Evolutionary conservation across 352 stramenopile genomes (phyloP), one percentile per base, ranked within the genome.

Genomic region (Phytophthora pluvialis): DNA sequence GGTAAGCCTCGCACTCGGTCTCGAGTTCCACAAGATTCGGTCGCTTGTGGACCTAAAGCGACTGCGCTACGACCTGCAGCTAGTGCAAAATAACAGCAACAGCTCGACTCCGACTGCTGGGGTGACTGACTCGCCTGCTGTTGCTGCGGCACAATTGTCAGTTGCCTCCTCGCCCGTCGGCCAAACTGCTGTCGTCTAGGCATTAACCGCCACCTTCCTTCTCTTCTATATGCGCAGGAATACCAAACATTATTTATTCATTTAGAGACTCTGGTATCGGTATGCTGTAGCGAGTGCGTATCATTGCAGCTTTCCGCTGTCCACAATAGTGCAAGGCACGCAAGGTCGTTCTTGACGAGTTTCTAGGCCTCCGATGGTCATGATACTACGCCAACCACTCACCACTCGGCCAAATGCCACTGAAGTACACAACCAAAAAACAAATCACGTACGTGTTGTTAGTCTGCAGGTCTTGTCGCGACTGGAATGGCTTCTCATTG

Each of bases 341-440:
- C 67, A 78, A n/a, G 86, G 84, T 21, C 80, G 66, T 33, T 90
- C 82, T 33, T 81, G 56, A 25, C 63, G 38, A 21, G 80, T 91
- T 64, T 90, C 75, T 16, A 92, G 47, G 13, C 61, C 47, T 8
- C 66, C 81, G 47, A 93, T 79, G n/a, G 70, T 59, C 45, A 77
- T 62, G 26, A 94, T 67, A 4, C 79, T 86, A 33, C 80, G 73
- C 67, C 90, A 67, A 4, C 86, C 86, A 21, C 77, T 77, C 25
- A 93, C 73, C 1, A 94, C 82, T 49, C 82, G 80, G 8, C 86
- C 83, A 64, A 93, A 94, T 12, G 83, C 86, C 29, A 94, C 86
- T 89, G 53, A 12, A 16, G 33, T 32, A 21, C 33, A 8, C 3
- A 10, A 28, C 33, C 39, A 54, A 44, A 21, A 48, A 58, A 15